phyloP scores from a whole-genome alignment of 2,329 filamentous ascomycete species.

The Monosporascus sp. region DNA sequence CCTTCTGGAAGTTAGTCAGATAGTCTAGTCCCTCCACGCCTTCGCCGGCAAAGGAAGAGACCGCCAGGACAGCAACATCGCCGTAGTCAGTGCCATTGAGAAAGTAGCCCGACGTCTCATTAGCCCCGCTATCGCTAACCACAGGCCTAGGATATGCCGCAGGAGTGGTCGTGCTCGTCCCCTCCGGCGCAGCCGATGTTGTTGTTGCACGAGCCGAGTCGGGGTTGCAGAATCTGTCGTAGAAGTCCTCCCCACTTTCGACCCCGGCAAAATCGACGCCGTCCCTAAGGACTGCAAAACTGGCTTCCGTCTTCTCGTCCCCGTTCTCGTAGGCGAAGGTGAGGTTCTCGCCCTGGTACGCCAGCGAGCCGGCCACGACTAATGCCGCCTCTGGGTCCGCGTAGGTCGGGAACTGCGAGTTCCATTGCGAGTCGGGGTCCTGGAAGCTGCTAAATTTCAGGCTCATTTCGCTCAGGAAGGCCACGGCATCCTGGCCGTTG shows the following conservation, averaged over 20 bases:
- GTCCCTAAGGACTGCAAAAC: slow-evolving; percentile 7
- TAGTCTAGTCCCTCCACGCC: slow-evolving; percentile 25
- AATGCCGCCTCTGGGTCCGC: slow-evolving; percentile 15
- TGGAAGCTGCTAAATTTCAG: slow-evolving; percentile 42
- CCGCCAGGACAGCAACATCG: slow-evolving; percentile 28
- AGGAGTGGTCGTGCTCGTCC: slow-evolving; percentile 3
- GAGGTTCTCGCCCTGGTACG: slow-evolving; percentile 23
- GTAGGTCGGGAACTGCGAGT: slow-evolving; percentile 22
- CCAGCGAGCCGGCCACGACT: slow-evolving; percentile 18
- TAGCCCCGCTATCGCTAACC: slow-evolving; percentile 20
- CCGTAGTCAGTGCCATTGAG: slow-evolving; percentile 23
- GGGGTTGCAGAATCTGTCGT: slow-evolving; percentile 29
- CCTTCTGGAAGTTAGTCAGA: slow-evolving; percentile 30
- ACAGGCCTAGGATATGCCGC: slow-evolving; percentile 22
- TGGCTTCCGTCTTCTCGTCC: slow-evolving; percentile 20
- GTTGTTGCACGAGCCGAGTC: slow-evolving; percentile 1
- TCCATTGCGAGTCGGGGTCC: slow-evolving; percentile 53
- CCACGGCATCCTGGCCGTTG: slow-evolving; percentile 49
- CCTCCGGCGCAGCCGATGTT: neutral
- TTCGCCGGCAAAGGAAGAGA: slow-evolving; percentile 20
- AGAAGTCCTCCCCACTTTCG: slow-evolving; percentile 30
- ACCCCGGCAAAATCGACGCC: slow-evolving; percentile 25
- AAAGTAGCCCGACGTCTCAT: slow-evolving; percentile 30
- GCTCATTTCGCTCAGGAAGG: slow-evolving; percentile 42
- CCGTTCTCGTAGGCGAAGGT: slow-evolving; percentile 31